These are phyloP conservation scores for Mycena vitilis DNA, from an alignment of 768 basidiomycete genomes.

Conservation along the genomic window DNA sequence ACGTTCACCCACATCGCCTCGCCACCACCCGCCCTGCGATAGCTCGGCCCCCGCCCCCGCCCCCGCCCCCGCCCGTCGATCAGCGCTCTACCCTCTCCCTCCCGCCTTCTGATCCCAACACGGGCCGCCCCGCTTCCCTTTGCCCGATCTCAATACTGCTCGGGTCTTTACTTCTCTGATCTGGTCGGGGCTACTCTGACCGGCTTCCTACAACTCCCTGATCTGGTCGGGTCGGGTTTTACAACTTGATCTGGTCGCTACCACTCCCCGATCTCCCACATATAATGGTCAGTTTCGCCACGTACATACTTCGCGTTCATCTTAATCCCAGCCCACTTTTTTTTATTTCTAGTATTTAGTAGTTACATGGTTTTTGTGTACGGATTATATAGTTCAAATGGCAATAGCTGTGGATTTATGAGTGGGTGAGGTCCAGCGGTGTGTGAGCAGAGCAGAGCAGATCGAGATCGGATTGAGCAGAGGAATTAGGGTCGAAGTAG, in stretches of 20 bases:
- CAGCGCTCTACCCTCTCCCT: neutral
- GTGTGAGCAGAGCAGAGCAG: too few relatives aligned
- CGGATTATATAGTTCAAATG: too few relatives aligned
- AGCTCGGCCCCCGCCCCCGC: neutral
- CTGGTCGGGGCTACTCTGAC: too few relatives aligned
- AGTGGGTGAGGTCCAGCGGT: too few relatives aligned
- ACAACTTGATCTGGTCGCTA: neutral
- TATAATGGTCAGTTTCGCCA: constrained; percentile 2
- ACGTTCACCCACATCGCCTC: neutral
- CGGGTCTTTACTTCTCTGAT: too few relatives aligned
- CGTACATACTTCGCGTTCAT: constrained; percentile 1
- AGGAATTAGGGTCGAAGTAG: too few relatives aligned
- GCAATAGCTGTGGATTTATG: too few relatives aligned
- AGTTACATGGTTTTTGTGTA: neutral
- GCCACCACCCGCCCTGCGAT: neutral
- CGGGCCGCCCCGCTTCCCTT: too few relatives aligned
- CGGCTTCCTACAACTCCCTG: neutral
- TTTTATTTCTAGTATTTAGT: neutral
- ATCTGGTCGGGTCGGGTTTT: neutral
- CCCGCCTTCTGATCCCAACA: too few relatives aligned
- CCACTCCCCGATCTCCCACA: neutral
- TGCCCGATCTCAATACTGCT: too few relatives aligned
- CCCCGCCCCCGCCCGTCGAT: neutral
- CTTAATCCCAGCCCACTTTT: neutral
- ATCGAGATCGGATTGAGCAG: too few relatives aligned